Evolutionary conservation across 2,329 filamentous ascomycete genomes (phyloP), one percentile per base, ranked within the genome.

Genomic region (Emydomyces testavorans): DNA sequence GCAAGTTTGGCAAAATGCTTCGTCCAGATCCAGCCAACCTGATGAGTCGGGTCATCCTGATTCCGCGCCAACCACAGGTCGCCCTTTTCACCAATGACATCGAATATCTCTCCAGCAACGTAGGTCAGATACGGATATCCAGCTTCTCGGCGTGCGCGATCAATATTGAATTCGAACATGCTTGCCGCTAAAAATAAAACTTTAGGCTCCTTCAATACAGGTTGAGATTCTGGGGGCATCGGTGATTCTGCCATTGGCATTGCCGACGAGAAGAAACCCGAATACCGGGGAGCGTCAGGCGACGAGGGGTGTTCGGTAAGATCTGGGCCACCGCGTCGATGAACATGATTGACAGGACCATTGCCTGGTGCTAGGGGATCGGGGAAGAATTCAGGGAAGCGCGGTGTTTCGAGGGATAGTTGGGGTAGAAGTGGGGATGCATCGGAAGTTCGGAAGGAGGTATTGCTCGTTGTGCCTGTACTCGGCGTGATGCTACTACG

Each of bases 11-110:
- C 83, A 72, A 98, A 98, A 69, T 98, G 92, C 66, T 95, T 95
- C 59, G 89, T 94, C 92, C 92, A 98, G 59, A 98, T 94, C 92
- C 92, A 98, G 44, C 92, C 92, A 28, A 96, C 81, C 54, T 80
- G 76, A 54, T 83, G 77, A 8, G 72, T 74, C 1, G 79, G 71
- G 65, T 98, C 92, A 61, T 98, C 92, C 68, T 98, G 92, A 62
- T 98, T 98, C 65, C 87, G 87, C 46, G 92, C 92, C 49, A 98
- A 79, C 92, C 92, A 98, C 41, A 96, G 76, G 71, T 98, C 92
- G 54, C 92, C 92, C 64, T 95, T 95, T 66, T 95, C 89, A 24
- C 83, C 92, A 61, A 98, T 87, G 46, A 98, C 83, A 68, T 90
- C 85, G 60, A 90, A 90, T 53, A 90, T 85, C 77, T 98, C 92